phyloP scores from a whole-genome alignment of 208 protist genomes.

The Acanthamoeba sp. region DNA sequence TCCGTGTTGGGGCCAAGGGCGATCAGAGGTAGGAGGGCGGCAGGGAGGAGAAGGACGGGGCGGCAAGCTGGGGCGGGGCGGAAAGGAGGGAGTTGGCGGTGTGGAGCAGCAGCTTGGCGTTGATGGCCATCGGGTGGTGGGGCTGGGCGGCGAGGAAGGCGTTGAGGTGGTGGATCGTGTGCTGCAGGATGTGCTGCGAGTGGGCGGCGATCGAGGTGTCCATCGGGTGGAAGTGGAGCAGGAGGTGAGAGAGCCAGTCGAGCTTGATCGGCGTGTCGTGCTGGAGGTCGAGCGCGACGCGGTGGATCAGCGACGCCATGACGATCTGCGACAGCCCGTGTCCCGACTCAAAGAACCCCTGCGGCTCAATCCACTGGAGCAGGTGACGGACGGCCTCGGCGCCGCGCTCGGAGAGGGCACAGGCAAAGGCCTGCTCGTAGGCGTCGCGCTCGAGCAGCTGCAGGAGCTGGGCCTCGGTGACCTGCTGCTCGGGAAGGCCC shows the following conservation, averaged over 20 bases:
- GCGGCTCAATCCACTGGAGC: slow-evolving; percentile 41
- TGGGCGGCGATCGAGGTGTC: slow-evolving; percentile 39
- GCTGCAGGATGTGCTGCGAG: slow-evolving; percentile 59
- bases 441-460: slow-evolving; percentile 22
- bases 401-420: slow-evolving; percentile 8
- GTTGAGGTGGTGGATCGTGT: slow-evolving; percentile 39
- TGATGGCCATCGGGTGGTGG: slow-evolving; percentile 44
- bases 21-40: neutral
- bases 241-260: slow-evolving; percentile 53
- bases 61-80: neutral
- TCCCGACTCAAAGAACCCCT: slow-evolving; percentile 55
- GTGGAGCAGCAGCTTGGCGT: slow-evolving; percentile 56
- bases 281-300: slow-evolving; percentile 29
- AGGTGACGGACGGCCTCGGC: slow-evolving; percentile 13
- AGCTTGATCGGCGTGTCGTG: slow-evolving; percentile 12
- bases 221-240: slow-evolving; percentile 46
- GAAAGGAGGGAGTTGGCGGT: slow-evolving; percentile 59
- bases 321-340: slow-evolving; percentile 64
- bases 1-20: no score
- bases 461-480: slow-evolving; percentile 49
- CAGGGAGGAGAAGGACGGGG: neutral
- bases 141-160: neutral
- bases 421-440: slow-evolving; percentile 63
- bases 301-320: slow-evolving; percentile 9
- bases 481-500: neutral